These are phyloP conservation scores for Fusarium irregulare DNA, from an alignment of 2,329 filamentous ascomycete species.

Conservation along the genomic window DNA sequence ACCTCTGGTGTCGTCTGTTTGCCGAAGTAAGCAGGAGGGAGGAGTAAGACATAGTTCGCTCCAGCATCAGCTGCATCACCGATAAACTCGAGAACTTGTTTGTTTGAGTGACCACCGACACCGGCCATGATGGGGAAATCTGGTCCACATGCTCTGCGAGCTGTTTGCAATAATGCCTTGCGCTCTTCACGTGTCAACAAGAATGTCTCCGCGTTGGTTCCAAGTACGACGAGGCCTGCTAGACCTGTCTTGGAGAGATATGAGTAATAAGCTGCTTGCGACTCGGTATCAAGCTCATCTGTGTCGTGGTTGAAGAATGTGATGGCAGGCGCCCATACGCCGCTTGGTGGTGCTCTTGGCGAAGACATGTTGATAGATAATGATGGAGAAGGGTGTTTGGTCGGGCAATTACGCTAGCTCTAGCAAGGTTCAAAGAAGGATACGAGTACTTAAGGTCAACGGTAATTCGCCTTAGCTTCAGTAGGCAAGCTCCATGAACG, in stretches of 20 bases:
- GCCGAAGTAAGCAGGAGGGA: slow-evolving; percentile 73
- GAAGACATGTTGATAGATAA: slow-evolving; percentile 23
- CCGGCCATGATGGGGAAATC: slow-evolving; percentile 87
- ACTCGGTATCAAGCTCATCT: slow-evolving; percentile 60
- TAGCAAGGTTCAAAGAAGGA: not conserved
- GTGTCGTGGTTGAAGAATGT: slow-evolving; percentile 64
- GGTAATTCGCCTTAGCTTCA: not conserved
- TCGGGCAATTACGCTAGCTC: not conserved
- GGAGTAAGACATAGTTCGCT: slow-evolving; percentile 69
- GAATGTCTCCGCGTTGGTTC: slow-evolving; percentile 68
- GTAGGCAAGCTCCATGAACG: not conserved
- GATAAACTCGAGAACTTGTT: slow-evolving; percentile 70
- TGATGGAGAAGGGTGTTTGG: not conserved
- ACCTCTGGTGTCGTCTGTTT: slow-evolving; percentile 69
- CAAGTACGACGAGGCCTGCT: slow-evolving; percentile 64
- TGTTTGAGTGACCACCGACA: slow-evolving; percentile 71
- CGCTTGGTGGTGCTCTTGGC: slow-evolving; percentile 45
- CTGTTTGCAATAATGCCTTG: slow-evolving; percentile 64
- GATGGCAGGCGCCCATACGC: slow-evolving; percentile 64
- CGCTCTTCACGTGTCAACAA: slow-evolving; percentile 69
- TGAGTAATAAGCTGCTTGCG: slow-evolving; percentile 62
- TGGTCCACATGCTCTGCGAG: slow-evolving; percentile 81
- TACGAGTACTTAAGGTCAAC: slow-evolving; percentile 36
- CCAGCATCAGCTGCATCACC: slow-evolving; percentile 69
- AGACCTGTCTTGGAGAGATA: slow-evolving; percentile 63